These are phyloP conservation scores for Gossypium mustelinum DNA, from an alignment of 345 rosid genomes.

Conservation along the genomic window DNA sequence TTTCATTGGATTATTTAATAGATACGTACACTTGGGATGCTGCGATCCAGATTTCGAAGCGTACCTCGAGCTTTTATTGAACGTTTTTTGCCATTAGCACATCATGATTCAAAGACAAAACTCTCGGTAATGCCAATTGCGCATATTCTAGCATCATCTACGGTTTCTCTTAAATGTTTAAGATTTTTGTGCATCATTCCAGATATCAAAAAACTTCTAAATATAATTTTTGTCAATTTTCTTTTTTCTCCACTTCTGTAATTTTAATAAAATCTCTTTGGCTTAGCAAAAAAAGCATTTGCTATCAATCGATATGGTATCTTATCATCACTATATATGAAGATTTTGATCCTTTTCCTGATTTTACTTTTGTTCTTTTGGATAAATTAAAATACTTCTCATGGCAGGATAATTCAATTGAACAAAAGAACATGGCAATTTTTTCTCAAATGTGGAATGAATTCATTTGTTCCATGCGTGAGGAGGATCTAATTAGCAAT, in stretches of 20 bases:
- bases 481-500: slow-evolving; percentile 81
- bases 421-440: slow-evolving; percentile 46
- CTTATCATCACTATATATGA: background rate
- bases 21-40: slow-evolving; percentile 95
- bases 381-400: slow-evolving; percentile 17
- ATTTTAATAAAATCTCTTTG: background rate
- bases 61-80: slow-evolving; percentile 63
- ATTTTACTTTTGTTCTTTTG: slow-evolving; percentile 3
- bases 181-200: background rate
- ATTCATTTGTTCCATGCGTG: slow-evolving; percentile 77
- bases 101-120: slow-evolving; percentile 27
- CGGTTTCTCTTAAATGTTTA: background rate
- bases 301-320: background rate
- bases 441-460: slow-evolving; percentile 90
- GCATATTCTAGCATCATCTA: background rate
- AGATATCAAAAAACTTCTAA: background rate
- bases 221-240: background rate
- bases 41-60: slow-evolving; percentile 74
- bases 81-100: slow-evolving; percentile 54
- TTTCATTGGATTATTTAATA: slow-evolving; percentile 28
- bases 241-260: background rate
- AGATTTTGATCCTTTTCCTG: slow-evolving; percentile 3
- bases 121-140: slow-evolving; percentile 30
- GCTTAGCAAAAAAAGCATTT: background rate
- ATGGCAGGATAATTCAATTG: slow-evolving; percentile 50